phyloP scores from a whole-genome alignment of 176 grass and related monocot species.

The Miscanthus lutarioriparius region DNA sequence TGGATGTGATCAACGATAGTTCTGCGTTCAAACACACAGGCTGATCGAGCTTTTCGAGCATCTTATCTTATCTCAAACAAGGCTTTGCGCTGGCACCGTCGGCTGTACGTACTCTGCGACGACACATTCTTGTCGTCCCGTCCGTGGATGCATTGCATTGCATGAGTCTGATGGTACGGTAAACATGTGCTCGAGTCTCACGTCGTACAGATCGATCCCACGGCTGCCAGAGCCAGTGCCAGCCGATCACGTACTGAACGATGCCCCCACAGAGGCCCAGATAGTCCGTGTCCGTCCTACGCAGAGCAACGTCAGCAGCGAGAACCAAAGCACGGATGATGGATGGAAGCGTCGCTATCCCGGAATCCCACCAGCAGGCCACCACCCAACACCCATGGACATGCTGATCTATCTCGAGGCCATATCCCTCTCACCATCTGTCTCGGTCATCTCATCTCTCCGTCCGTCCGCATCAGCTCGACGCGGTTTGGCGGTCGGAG shows the following conservation, averaged over 20 bases:
- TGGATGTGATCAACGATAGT: neutral
- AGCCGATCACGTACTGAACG: neutral
- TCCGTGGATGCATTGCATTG: neutral
- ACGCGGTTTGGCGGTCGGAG: conserved; percentile 53
- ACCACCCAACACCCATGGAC: neutral
- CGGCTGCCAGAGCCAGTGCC: neutral
- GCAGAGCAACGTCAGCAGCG: conserved; percentile 42
- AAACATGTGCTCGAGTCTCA: neutral
- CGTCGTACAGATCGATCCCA: neutral
- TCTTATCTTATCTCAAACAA: neutral
- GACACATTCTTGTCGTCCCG: neutral
- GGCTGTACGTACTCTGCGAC: neutral
- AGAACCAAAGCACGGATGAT: neutral
- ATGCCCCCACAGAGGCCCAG: neutral
- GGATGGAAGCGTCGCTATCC: conserved; percentile 21
- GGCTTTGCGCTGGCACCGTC: neutral
- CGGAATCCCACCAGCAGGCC: neutral
- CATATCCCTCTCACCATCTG: neutral
- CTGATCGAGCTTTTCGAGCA: neutral
- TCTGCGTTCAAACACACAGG: neutral
- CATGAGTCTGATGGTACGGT: neutral
- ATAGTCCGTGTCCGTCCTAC: conserved; percentile 8
- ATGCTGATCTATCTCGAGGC: conserved; percentile 5
- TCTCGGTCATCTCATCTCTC: neutral
- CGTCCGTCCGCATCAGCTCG: conserved; percentile 9